These are phyloP conservation scores for Yamadazyma oceani DNA, from an alignment of 1,139 yeast species.

Conservation along the genomic window DNA sequence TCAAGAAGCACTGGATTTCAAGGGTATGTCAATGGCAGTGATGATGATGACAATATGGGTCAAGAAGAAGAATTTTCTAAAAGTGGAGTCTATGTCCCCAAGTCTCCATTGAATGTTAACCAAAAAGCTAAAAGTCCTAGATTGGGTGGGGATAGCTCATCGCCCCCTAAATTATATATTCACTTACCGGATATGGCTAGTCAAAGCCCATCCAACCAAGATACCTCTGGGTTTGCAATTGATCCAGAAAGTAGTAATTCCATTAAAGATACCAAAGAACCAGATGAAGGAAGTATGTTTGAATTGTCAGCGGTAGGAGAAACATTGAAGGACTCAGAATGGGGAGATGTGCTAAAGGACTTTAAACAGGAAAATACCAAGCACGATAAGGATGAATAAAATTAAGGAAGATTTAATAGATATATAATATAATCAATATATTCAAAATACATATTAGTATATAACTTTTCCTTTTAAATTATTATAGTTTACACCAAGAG, in stretches of 20 bases:
- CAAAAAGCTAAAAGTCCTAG: slow-evolving; percentile 10
- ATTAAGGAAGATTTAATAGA: not conserved
- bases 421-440: not conserved
- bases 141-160: not conserved
- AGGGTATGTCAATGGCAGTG: slow-evolving; percentile 4
- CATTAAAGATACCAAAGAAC: slow-evolving; percentile 7
- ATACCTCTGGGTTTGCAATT: slow-evolving; percentile 2
- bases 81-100: slow-evolving; percentile 32
- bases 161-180: slow-evolving; percentile 21
- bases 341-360: slow-evolving; percentile 27
- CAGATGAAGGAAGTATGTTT: slow-evolving; percentile 11
- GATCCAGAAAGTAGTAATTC: slow-evolving; percentile 7
- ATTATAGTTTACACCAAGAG: slow-evolving; percentile 13
- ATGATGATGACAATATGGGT: slow-evolving; percentile 9
- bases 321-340: slow-evolving; percentile 25
- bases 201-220: slow-evolving; percentile 3
- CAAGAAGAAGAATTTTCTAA: slow-evolving; percentile 8
- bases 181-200: slow-evolving; percentile 18
- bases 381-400: slow-evolving; percentile 18
- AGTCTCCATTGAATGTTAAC: slow-evolving; percentile 29
- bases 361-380: slow-evolving; percentile 1
- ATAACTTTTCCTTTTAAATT: no score
- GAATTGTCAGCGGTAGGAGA: slow-evolving; percentile 28
- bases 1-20: not conserved
- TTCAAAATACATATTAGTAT: no score